These are phyloP conservation scores for Ascochyta pisi DNA, from an alignment of 2,329 filamentous ascomycete genomes.

Conservation along the genomic window DNA sequence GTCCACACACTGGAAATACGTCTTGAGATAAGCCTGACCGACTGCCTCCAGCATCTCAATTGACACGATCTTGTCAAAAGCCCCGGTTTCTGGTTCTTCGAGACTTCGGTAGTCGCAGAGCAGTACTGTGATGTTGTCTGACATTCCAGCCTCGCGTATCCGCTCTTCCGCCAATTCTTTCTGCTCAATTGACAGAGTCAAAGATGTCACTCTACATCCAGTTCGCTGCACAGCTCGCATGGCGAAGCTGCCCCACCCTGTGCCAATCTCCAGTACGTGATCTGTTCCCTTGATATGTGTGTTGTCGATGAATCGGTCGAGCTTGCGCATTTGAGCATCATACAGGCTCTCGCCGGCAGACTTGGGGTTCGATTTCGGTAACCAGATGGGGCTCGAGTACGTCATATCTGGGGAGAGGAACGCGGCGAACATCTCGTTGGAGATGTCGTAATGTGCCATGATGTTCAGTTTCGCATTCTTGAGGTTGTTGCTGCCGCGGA, in stretches of 20 bases:
- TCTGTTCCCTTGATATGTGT: conserved; percentile 69
- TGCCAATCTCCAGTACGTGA: conserved; percentile 77
- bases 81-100: conserved; percentile 54
- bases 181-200: conserved; percentile 74
- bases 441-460: conserved; percentile 76
- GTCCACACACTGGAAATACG: conserved; percentile 72
- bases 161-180: conserved; percentile 71
- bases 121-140: conserved; percentile 67
- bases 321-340: conserved; percentile 71
- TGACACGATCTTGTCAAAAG: conserved; percentile 74
- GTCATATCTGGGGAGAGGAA: conserved; percentile 80
- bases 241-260: conserved; percentile 77
- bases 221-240: conserved; percentile 71
- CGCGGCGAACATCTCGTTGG: conserved; percentile 77
- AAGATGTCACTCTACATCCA: conserved; percentile 71
- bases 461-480: conserved; percentile 67
- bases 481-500: conserved; percentile 56
- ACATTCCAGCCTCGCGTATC: conserved; percentile 66
- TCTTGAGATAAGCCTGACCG: conserved; percentile 69
- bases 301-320: conserved; percentile 70
- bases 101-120: conserved; percentile 73
- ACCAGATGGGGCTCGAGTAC: conserved; percentile 75
- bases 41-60: conserved; percentile 83
- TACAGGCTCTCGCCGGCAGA: conserved; percentile 65
- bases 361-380: conserved; percentile 51